Evolutionary conservation across 2,329 filamentous ascomycete genomes (phyloP).

Genomic region (Penicillium olsonii): DNA sequence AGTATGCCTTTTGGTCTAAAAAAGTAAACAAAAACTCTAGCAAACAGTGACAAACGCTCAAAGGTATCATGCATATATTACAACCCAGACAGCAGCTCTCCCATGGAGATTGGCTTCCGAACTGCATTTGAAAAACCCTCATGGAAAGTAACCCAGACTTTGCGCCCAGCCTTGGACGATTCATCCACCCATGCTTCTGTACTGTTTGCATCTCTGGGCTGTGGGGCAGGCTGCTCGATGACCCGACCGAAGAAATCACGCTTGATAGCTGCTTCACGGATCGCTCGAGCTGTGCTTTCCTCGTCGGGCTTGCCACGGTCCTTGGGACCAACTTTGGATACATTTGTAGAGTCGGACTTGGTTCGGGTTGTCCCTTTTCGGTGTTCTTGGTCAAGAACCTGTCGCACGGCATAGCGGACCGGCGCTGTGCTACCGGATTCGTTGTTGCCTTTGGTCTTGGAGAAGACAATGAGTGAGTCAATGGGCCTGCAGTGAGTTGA

Average conservation of each 20-base stretch:
- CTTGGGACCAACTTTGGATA: constrained; percentile 29
- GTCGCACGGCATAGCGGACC: constrained; percentile 87
- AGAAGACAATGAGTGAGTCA: constrained; percentile 74
- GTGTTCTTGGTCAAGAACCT: constrained; percentile 90
- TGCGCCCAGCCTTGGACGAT: constrained; percentile 48
- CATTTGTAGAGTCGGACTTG: constrained; percentile 60
- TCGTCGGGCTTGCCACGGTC: constrained; percentile 24
- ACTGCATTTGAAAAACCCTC: constrained; percentile 93
- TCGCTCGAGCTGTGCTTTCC: constrained; percentile 23
- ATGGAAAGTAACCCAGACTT: constrained; percentile 85
- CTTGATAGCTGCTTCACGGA: constrained; percentile 54
- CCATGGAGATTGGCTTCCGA: constrained; percentile 78
- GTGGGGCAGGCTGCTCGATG: constrained; percentile 52
- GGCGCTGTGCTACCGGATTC: constrained; percentile 62
- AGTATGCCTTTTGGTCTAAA: neutral
- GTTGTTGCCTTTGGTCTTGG: constrained; percentile 43
- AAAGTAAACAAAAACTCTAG: neutral
- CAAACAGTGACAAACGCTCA: constrained; percentile 5
- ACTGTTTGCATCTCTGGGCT: constrained; percentile 38
- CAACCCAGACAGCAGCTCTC: constrained; percentile 67
- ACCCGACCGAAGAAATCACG: constrained; percentile 84
- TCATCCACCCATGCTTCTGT: constrained; percentile 33
- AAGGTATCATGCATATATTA: constrained; percentile 16
- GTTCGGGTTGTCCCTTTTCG: constrained; percentile 69
- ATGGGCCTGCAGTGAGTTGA: constrained; percentile 53